Evolutionary conservation across 768 basidiomycete species (phyloP).

Genomic region (Suillus bovinus): DNA sequence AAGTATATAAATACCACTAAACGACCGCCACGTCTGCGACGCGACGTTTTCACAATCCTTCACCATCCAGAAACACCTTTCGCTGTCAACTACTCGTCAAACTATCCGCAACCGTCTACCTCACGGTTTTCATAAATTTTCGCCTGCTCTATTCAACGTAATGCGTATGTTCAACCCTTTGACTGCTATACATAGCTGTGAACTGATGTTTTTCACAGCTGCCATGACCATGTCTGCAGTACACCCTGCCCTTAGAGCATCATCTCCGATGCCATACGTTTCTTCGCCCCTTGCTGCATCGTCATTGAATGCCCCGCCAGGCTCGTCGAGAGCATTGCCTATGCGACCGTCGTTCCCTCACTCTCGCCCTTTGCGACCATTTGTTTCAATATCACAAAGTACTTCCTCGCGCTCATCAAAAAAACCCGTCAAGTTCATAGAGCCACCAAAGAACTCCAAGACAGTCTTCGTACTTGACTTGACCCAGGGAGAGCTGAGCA

Average conservation of each 20-base stretch:
- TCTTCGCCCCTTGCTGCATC: conserved; percentile 65
- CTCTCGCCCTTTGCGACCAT: conserved; percentile 79
- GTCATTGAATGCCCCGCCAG: conserved; percentile 32
- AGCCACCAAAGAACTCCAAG: conserved; percentile 73
- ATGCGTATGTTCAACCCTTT: conserved; percentile 39
- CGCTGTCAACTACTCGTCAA: conserved; percentile 9
- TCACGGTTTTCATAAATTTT: conserved; percentile 1
- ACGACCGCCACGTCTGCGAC: conserved; percentile 32
- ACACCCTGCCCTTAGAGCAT: conserved; percentile 24
- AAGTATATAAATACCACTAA: conserved; percentile 28
- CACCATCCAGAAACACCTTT: neutral
- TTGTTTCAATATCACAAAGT: conserved; percentile 54
- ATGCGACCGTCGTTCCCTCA: conserved; percentile 59
- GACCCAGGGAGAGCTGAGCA: conserved; percentile 80
- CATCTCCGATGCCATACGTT: conserved; percentile 43
- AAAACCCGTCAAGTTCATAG: conserved; percentile 72
- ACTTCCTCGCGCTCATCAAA: conserved; percentile 28
- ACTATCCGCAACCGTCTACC: neutral
- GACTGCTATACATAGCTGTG: conserved; percentile 10
- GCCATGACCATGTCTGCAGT: conserved; percentile 44
- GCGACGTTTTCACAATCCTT: conserved; percentile 31
- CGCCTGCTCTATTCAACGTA: conserved; percentile 7
- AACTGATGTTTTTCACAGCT: conserved; percentile 27
- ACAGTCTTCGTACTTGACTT: conserved; percentile 74
- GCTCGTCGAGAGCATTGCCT: conserved; percentile 34